phyloP scores from a whole-genome alignment of 225 moss, liverwort and hornwort species.

The Anthoceros angustus region DNA sequence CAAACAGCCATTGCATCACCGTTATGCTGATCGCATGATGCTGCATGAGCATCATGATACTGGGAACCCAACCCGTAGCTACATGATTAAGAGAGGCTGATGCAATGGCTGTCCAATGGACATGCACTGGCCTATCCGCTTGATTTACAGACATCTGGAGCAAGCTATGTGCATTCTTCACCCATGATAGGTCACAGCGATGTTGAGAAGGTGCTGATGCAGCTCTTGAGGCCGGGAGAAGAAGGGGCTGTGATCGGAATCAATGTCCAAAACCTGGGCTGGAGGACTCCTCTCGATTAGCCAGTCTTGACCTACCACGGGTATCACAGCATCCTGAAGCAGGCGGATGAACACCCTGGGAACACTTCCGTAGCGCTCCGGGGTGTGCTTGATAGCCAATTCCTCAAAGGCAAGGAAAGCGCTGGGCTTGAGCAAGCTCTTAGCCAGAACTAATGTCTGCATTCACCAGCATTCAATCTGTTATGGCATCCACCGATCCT shows the following conservation, averaged over 20 bases:
- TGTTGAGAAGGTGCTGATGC: slow-evolving; percentile 19
- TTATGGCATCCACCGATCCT: no score
- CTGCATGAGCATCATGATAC: no score
- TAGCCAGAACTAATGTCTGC: not conserved
- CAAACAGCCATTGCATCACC: no score
- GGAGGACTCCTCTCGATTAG: slow-evolving; percentile 23
- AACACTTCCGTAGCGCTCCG: not conserved
- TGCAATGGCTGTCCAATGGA: no score
- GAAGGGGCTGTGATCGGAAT: slow-evolving; percentile 33
- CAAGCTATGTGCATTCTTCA: no score
- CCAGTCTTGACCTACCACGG: slow-evolving; percentile 7
- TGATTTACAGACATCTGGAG: no score
- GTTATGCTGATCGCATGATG: no score
- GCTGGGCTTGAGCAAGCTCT: not conserved
- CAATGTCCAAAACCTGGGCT: slow-evolving; percentile 17
- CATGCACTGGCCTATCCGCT: no score
- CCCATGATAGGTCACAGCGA: slow-evolving; percentile 16
- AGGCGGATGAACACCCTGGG: not conserved
- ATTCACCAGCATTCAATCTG: not conserved
- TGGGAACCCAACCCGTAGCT: no score
- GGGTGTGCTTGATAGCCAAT: not conserved
- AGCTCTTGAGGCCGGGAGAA: slow-evolving; percentile 21
- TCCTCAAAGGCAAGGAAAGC: not conserved
- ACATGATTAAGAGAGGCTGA: no score
- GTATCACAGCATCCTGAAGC: not conserved